A percentile compares a stretch with the other conserved stretches of the same genome.
Evolutionary conservation across 106 monocot species (phyloP).

Genomic region (Apostasia shenzhenica): DNA sequence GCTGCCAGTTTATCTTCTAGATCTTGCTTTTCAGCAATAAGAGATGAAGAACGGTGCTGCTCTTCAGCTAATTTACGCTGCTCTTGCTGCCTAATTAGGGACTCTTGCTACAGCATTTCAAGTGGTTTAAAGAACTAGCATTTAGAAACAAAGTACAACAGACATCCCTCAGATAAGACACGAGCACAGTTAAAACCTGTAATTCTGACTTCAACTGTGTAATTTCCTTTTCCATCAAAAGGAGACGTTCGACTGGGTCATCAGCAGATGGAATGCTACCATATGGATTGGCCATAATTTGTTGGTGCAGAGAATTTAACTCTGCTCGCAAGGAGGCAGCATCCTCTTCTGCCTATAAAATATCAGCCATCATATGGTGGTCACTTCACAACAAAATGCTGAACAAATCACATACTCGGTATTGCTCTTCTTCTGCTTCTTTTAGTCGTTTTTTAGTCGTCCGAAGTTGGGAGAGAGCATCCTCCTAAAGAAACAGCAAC

Average conservation of each 20-base stretch:
- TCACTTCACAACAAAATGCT: neutral
- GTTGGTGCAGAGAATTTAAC: slow-evolving; percentile 73
- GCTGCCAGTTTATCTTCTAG: slow-evolving; percentile 60
- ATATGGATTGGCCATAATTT: slow-evolving; percentile 39
- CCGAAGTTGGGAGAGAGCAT: slow-evolving; percentile 81
- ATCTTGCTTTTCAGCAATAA: slow-evolving; percentile 67
- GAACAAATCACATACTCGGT: slow-evolving; percentile 47
- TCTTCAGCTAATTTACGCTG: slow-evolving; percentile 60
- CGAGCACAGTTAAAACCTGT: slow-evolving; percentile 31
- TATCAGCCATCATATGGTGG: slow-evolving; percentile 10
- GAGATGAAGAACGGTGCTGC: slow-evolving; percentile 36
- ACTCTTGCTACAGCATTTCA: slow-evolving; percentile 37
- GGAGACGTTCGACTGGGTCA: slow-evolving; percentile 28
- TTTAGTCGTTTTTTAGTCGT: slow-evolving; percentile 68
- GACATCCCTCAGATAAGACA: neutral
- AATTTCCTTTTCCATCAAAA: slow-evolving; percentile 69
- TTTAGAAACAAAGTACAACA: slow-evolving; percentile 3
- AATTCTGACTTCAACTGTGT: slow-evolving; percentile 55
- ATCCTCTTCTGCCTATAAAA: slow-evolving; percentile 88
- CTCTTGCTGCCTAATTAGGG: slow-evolving; percentile 59
- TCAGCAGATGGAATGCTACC: slow-evolving; percentile 22
- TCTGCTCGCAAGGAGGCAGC: slow-evolving; percentile 94
- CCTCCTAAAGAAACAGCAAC: slow-evolving; percentile 54
- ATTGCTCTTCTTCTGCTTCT: slow-evolving; percentile 99
- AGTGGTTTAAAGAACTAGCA: slow-evolving; percentile 2